Evolutionary conservation across 2,329 filamentous ascomycete species (phyloP).

Genomic region (Dothideomycetes sp.): DNA sequence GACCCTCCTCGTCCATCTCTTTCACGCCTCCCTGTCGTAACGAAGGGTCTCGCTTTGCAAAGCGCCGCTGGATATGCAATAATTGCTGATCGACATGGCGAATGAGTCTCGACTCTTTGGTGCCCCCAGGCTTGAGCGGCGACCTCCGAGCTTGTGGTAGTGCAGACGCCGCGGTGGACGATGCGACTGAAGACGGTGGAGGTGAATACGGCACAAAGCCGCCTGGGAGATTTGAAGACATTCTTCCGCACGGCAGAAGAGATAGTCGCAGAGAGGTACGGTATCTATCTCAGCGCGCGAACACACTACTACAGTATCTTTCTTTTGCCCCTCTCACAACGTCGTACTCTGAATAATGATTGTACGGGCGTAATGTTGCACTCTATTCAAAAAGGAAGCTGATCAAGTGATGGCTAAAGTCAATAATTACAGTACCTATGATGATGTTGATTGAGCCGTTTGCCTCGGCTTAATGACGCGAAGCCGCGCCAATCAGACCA

Average conservation of each 20-base stretch:
- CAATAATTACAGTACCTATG: background rate
- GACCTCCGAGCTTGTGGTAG: conserved; percentile 45
- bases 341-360: background rate
- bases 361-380: background rate
- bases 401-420: background rate
- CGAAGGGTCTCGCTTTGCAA: conserved; percentile 37
- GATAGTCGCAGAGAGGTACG: too few relatives aligned
- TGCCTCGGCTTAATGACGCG: background rate
- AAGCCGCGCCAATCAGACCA: conserved; percentile 6
- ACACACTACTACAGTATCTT: background rate
- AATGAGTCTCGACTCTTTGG: conserved; percentile 51
- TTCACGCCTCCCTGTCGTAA: conserved; percentile 18
- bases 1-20: conserved; percentile 15
- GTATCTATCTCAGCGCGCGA: conserved; percentile 9
- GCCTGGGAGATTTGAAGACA: conserved; percentile 6
- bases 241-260: too few relatives aligned
- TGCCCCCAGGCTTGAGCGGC: conserved; percentile 46
- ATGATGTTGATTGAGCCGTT: background rate
- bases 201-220: conserved; percentile 32
- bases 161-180: conserved; percentile 31
- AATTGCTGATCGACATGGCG: conserved; percentile 47
- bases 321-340: background rate
- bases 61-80: conserved; percentile 42
- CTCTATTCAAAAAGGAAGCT: conserved; percentile 4
- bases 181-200: conserved; percentile 37